These are phyloP conservation scores for Phytophthora citricola DNA, from an alignment of 352 stramenopile species.

Conservation along the genomic window DNA sequence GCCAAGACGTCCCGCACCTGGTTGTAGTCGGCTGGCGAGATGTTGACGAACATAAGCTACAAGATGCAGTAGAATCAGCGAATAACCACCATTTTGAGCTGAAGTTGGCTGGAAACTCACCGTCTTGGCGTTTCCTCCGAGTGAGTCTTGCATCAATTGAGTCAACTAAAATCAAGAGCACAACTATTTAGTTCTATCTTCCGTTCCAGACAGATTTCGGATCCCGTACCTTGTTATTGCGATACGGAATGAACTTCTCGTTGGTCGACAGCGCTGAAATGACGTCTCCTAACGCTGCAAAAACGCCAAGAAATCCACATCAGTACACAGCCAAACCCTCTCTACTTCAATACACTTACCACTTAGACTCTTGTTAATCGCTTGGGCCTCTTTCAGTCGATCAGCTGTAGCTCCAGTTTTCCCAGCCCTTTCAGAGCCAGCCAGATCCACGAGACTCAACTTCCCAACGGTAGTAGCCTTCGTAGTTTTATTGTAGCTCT, in stretches of 20 bases:
- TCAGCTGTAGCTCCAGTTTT: constrained; percentile 89
- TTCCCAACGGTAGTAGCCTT: constrained; percentile 85
- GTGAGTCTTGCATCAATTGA: constrained; percentile 93
- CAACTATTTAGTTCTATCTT: too few species aligned
- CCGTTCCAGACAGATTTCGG: too few species aligned
- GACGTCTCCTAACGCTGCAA: constrained; percentile 88
- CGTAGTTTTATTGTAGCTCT: constrained; percentile 91
- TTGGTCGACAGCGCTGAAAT: constrained; percentile 91
- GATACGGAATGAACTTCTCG: constrained; percentile 95
- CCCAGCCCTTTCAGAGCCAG: constrained; percentile 86
- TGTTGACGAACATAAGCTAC: constrained; percentile 92
- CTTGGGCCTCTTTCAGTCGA: constrained; percentile 87
- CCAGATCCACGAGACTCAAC: constrained; percentile 89
- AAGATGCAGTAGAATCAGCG: not conserved
- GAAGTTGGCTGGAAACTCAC: constrained; percentile 35
- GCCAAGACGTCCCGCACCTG: constrained; percentile 46
- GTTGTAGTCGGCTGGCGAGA: constrained; percentile 91
- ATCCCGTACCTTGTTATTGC: constrained; percentile 88
- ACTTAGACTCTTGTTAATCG: constrained; percentile 92
- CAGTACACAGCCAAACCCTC: not conserved
- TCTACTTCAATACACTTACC: constrained; percentile 34
- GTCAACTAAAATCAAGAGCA: constrained; percentile 62
- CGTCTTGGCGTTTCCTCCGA: constrained; percentile 94
- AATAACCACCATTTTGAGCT: not conserved
- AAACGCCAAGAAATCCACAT: not conserved